Evolutionary conservation across 2,329 filamentous ascomycete genomes (phyloP).

Genomic region (Alternaria postmessia): DNA sequence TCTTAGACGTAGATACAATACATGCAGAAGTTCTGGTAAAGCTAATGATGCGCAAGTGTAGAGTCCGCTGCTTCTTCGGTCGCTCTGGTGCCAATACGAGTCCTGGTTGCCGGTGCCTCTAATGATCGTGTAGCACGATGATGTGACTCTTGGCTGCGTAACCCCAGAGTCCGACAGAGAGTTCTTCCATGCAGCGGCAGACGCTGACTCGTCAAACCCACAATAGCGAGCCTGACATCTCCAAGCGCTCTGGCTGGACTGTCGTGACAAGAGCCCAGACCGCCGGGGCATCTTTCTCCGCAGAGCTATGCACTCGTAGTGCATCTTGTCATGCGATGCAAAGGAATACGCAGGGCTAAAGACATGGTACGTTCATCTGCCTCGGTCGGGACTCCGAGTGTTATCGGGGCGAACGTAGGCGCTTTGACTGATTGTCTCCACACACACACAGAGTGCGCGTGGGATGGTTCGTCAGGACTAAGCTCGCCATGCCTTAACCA

Average conservation of each 20-base stretch:
- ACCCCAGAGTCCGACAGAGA: slow-evolving; percentile 77
- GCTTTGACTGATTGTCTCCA: slow-evolving; percentile 72
- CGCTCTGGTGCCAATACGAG: slow-evolving; percentile 75
- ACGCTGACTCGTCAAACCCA: slow-evolving; percentile 79
- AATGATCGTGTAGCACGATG: slow-evolving; percentile 77
- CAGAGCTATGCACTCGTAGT: slow-evolving; percentile 74
- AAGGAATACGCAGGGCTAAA: slow-evolving; percentile 65
- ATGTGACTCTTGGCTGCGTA: slow-evolving; percentile 80
- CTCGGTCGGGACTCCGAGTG: slow-evolving; percentile 76
- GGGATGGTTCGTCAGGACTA: slow-evolving; percentile 68
- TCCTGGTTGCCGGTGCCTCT: slow-evolving; percentile 69
- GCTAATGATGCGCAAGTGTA: slow-evolving; percentile 62
- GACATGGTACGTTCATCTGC: slow-evolving; percentile 49
- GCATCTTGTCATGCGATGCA: slow-evolving; percentile 52
- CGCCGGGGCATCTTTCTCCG: slow-evolving; percentile 70
- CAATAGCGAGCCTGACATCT: slow-evolving; percentile 82
- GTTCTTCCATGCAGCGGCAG: slow-evolving; percentile 89
- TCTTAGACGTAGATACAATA: slow-evolving; percentile 66
- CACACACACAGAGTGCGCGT: slow-evolving; percentile 69
- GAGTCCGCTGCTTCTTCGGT: slow-evolving; percentile 71
- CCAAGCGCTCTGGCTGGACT: slow-evolving; percentile 73
- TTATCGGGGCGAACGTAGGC: slow-evolving; percentile 78
- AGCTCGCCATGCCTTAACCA: slow-evolving; percentile 70
- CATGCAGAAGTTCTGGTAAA: slow-evolving; percentile 62
- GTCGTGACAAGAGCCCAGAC: slow-evolving; percentile 76